Conservation (phyloP, 1,284 basidiomycete genomes). For the Singerocomus inundabilis region DNA sequence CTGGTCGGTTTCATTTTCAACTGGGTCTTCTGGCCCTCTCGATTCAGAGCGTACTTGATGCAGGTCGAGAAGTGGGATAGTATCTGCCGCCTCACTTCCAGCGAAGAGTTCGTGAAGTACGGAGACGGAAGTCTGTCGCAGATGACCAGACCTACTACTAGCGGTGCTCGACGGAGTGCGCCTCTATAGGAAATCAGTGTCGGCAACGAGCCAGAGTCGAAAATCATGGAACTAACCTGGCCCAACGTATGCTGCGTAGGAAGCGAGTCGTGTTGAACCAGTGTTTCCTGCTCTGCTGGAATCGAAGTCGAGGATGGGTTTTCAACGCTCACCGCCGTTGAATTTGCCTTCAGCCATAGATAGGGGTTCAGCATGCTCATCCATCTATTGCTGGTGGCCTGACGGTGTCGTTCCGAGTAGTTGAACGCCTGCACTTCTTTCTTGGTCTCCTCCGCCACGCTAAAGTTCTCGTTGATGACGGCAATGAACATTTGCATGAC, state of each 20-base stretch:
- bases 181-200: constrained; percentile 16
- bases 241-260: constrained; percentile 33
- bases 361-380: constrained; percentile 86
- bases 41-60: constrained; percentile 47
- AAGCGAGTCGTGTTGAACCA: constrained; percentile 62
- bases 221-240: constrained; percentile 24
- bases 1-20: constrained; percentile 66
- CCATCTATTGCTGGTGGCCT: constrained; percentile 62
- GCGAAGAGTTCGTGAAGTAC: constrained; percentile 66
- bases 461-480: constrained; percentile 97
- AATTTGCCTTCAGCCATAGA: constrained; percentile 71
- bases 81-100: constrained; percentile 55
- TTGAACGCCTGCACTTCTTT: constrained; percentile 76
- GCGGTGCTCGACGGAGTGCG: constrained; percentile 4
- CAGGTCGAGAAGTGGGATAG: constrained; percentile 63
- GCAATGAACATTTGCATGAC: constrained; percentile 98
- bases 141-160: constrained; percentile 41
- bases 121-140: constrained; percentile 55
- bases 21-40: constrained; percentile 37
- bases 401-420: constrained; percentile 59
- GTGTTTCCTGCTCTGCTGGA: constrained; percentile 71
- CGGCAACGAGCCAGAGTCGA: background rate
- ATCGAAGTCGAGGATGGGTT: constrained; percentile 71
- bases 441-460: constrained; percentile 90
- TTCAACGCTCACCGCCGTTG: constrained; percentile 72